Conservation (phyloP, 352 stramenopile genomes). For the Globisporangium nagaii region DNA sequence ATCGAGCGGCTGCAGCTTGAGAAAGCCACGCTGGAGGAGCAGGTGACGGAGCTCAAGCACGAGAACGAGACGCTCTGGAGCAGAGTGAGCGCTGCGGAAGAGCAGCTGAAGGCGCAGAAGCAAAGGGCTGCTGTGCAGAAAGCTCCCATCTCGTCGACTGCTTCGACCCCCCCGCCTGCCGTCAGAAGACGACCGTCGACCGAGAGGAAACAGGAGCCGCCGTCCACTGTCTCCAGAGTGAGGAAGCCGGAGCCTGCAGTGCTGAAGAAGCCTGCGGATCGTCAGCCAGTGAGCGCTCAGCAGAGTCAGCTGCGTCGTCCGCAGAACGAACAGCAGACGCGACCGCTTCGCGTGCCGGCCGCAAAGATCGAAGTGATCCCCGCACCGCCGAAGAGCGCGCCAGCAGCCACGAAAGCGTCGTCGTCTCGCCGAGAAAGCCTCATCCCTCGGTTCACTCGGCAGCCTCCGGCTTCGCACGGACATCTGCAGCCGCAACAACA, state of each 20-base stretch:
- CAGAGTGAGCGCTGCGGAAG: slow-evolving; percentile 1
- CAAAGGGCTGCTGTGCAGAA: background rate
- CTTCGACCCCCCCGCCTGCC: background rate
- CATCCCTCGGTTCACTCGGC: slow-evolving; percentile 7
- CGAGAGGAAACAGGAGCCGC: background rate
- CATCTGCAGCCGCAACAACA: background rate
- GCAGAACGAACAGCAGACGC: background rate
- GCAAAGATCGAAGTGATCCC: background rate
- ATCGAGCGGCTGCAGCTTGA: slow-evolving; percentile 21
- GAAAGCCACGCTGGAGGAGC: slow-evolving; percentile 21
- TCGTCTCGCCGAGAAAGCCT: slow-evolving; percentile 11
- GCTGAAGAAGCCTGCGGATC: slow-evolving; percentile 1
- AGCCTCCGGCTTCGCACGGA: background rate
- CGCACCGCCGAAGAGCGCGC: slow-evolving; percentile 1
- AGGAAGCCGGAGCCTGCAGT: background rate
- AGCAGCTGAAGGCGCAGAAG: slow-evolving; percentile 2
- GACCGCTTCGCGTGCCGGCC: background rate
- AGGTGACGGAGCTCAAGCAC: slow-evolving; percentile 18
- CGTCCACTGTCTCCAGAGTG: background rate
- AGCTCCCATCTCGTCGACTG: background rate
- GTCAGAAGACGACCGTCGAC: background rate
- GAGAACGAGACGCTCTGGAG: slow-evolving; percentile 17
- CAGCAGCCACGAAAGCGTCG: background rate
- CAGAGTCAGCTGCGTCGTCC: slow-evolving; percentile 1
- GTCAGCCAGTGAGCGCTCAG: background rate